A percentile compares a stretch with the other conserved stretches of the same genome.
Conservation (phyloP, 176 grass and related monocot genomes). For the Cenchrus americanus region DNA sequence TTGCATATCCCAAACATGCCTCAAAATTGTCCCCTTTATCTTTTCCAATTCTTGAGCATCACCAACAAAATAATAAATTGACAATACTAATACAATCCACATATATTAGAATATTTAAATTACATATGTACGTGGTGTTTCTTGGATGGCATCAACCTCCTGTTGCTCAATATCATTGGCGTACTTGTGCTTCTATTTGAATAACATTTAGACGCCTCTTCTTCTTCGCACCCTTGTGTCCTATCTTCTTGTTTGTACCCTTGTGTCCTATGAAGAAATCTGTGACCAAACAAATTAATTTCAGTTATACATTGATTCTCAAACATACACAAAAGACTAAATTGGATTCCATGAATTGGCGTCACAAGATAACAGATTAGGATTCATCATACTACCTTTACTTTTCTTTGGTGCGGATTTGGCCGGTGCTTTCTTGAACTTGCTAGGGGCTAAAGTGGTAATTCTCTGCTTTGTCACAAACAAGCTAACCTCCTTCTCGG, state of each 20-base stretch:
- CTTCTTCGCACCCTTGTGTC: background rate
- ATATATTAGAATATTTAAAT: background rate
- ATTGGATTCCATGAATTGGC: too few species aligned
- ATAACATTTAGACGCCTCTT: background rate
- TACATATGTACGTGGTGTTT: background rate
- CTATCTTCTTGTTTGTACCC: background rate
- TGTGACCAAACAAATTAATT: background rate
- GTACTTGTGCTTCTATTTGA: background rate
- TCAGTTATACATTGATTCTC: too few species aligned
- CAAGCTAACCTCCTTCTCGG: background rate
- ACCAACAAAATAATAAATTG: background rate
- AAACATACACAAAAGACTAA: too few species aligned
- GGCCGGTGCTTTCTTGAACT: background rate
- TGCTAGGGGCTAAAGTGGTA: background rate
- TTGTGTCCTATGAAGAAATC: background rate
- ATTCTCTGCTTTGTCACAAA: background rate
- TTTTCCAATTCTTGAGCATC: background rate
- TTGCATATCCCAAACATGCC: slow-evolving; percentile 17
- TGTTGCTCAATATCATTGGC: background rate
- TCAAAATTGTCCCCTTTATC: background rate
- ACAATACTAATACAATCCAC: background rate
- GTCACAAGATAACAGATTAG: too few species aligned
- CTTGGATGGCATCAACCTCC: background rate
- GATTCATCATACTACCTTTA: background rate
- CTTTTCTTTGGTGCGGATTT: background rate